These are phyloP conservation scores for Diplodia scrobiculata DNA, from an alignment of 2,329 filamentous ascomycete species.

Conservation along the genomic window DNA sequence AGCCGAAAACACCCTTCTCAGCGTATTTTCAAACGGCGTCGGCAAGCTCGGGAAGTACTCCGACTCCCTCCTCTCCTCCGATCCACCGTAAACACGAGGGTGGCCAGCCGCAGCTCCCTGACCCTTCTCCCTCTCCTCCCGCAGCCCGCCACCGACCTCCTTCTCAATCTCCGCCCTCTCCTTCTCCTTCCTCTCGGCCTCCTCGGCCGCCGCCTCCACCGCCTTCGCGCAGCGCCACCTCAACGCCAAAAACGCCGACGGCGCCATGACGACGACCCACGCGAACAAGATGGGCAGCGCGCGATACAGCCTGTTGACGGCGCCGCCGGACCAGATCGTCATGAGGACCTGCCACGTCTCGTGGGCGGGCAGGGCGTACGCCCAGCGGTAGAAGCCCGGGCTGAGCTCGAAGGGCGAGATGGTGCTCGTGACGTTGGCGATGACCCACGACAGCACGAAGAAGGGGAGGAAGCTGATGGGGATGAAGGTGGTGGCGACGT, in stretches of 20 bases:
- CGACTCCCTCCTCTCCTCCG: neutral
- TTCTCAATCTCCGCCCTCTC: neutral
- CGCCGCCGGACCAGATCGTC: conserved; percentile 49
- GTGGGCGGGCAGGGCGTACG: conserved; percentile 46
- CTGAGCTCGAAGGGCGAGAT: conserved; percentile 48
- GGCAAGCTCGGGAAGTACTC: conserved; percentile 8
- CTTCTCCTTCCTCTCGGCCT: neutral
- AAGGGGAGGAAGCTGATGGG: conserved; percentile 46
- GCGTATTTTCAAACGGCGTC: conserved; percentile 1
- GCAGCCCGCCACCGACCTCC: neutral
- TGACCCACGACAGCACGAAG: conserved; percentile 49
- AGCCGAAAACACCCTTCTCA: conserved; percentile 10
- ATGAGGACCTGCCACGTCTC: conserved; percentile 44
- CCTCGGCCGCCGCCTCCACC: neutral
- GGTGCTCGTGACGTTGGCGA: conserved; percentile 48
- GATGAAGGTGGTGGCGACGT: conserved; percentile 47
- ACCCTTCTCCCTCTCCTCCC: neutral
- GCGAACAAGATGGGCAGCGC: conserved; percentile 50
- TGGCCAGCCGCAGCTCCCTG: neutral
- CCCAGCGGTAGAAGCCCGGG: conserved; percentile 45
- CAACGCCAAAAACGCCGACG: neutral
- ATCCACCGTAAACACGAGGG: neutral
- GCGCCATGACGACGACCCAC: conserved; percentile 40
- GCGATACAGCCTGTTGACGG: conserved; percentile 46
- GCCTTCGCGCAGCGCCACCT: conserved; percentile 3